A percentile compares a stretch with the other conserved stretches of the same genome.
Evolutionary conservation across 345 rosid species (phyloP).

Genomic region (Leavenworthia alabamica): DNA sequence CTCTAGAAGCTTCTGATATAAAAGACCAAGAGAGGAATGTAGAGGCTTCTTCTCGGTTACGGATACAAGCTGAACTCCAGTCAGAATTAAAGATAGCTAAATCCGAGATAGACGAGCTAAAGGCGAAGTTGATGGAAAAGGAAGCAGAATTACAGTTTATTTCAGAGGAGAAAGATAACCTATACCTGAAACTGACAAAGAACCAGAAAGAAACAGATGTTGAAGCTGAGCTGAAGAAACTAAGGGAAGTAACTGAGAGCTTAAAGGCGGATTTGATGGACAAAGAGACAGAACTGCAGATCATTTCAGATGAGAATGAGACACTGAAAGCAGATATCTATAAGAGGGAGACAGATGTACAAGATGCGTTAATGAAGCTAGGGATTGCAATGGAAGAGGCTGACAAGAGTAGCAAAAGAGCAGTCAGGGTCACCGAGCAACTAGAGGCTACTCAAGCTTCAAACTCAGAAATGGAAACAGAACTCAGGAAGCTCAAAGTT

Average conservation of each 20-base stretch:
- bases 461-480: conserved; percentile 63
- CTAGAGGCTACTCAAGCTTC: conserved; percentile 74
- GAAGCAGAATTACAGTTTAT: conserved; percentile 72
- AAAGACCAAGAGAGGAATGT: conserved; percentile 17
- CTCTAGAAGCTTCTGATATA: conserved; percentile 39
- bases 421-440: conserved; percentile 61
- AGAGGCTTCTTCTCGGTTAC: conserved; percentile 26
- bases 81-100: conserved; percentile 55
- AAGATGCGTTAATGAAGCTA: conserved; percentile 61
- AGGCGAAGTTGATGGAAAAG: conserved; percentile 76
- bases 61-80: conserved; percentile 55
- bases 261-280: conserved; percentile 63
- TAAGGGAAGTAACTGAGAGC: conserved; percentile 42
- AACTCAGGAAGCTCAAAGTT: conserved; percentile 82
- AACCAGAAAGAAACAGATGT: conserved; percentile 26
- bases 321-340: conserved; percentile 45
- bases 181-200: conserved; percentile 43
- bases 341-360: conserved; percentile 50
- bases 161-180: conserved; percentile 67
- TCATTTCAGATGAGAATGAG: conserved; percentile 59
- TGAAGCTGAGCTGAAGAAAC: conserved; percentile 41
- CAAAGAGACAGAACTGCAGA: conserved; percentile 70
- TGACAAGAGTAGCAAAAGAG: conserved; percentile 64
- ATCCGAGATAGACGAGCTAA: conserved; percentile 55
- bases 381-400: conserved; percentile 71